Conservation (phyloP, 495 filamentous ascomycete species). For the Tirmania nivea region DNA sequence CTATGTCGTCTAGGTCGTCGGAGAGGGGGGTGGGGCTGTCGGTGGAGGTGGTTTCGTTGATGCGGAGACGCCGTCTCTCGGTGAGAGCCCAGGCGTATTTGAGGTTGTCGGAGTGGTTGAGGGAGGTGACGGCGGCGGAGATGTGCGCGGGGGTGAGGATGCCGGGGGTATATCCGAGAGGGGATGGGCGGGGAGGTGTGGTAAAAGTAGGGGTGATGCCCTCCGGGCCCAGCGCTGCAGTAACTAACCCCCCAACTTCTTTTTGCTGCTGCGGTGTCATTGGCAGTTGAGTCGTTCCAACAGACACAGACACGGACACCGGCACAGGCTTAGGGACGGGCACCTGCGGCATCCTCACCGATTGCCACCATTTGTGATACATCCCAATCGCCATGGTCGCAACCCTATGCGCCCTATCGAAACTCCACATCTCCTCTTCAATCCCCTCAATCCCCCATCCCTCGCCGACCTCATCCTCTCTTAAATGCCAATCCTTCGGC, state of each 20-base stretch:
- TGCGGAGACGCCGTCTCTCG: background rate
- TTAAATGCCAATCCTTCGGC: slow-evolving; percentile 10
- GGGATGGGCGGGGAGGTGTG: too few relatives aligned
- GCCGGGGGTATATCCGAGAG: background rate
- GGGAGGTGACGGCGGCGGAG: slow-evolving; percentile 21
- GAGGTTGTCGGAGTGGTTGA: slow-evolving; percentile 25
- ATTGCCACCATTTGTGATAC: slow-evolving; percentile 4
- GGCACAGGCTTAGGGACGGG: too few relatives aligned
- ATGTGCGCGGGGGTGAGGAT: slow-evolving; percentile 18
- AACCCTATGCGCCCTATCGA: slow-evolving; percentile 39
- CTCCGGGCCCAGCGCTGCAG: too few relatives aligned
- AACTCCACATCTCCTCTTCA: slow-evolving; percentile 33
- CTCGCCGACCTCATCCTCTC: slow-evolving; percentile 2
- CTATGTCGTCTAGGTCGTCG: too few relatives aligned
- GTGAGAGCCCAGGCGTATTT: slow-evolving; percentile 21
- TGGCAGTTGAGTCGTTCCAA: too few relatives aligned
- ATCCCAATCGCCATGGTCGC: slow-evolving; percentile 37
- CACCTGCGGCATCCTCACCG: background rate
- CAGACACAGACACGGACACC: too few relatives aligned
- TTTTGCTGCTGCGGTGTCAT: too few relatives aligned
- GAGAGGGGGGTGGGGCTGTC: too few relatives aligned
- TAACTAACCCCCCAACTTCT: too few relatives aligned
- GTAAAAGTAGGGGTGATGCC: too few relatives aligned
- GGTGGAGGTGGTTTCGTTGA: too few relatives aligned
- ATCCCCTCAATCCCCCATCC: slow-evolving; percentile 21